Conservation (phyloP, 306 rosid genomes). For the Quercus wislizeni region DNA sequence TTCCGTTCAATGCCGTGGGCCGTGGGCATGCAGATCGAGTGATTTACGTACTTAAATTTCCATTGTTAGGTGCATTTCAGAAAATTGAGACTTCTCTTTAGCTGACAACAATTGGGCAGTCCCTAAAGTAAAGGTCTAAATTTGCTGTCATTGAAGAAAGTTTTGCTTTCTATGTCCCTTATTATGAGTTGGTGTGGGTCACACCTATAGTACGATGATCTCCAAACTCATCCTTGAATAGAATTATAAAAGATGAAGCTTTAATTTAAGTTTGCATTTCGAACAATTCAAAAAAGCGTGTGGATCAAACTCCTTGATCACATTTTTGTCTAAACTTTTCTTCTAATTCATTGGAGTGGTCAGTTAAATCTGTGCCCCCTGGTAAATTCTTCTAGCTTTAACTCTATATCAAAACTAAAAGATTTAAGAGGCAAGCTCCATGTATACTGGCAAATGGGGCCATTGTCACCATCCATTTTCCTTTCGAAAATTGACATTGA, state of each 20-base stretch:
- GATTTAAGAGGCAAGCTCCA: background rate
- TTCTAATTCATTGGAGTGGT: background rate
- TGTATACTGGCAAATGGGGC: background rate
- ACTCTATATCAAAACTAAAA: background rate
- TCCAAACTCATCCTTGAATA: constrained; percentile 18
- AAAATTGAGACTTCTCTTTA: background rate
- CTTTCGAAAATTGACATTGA: background rate
- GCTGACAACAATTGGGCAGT: constrained; percentile 17
- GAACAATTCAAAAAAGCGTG: background rate
- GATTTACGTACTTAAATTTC: background rate
- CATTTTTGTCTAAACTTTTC: background rate
- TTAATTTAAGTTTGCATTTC: background rate
- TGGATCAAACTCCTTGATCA: background rate
- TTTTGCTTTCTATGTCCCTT: constrained; percentile 30
- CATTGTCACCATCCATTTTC: background rate
- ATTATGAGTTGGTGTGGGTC: constrained; percentile 28
- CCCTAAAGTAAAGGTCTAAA: constrained; percentile 16
- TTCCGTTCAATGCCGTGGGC: constrained; percentile 28
- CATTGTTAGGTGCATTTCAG: background rate
- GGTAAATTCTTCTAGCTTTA: background rate
- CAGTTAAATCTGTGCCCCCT: background rate
- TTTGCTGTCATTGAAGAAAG: constrained; percentile 24
- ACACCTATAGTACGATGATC: constrained; percentile 27
- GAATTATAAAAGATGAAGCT: background rate
- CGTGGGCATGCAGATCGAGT: background rate